Base-by-base conservation (phyloP, 257 asterid species). In the Petunia axillaris region DNA sequence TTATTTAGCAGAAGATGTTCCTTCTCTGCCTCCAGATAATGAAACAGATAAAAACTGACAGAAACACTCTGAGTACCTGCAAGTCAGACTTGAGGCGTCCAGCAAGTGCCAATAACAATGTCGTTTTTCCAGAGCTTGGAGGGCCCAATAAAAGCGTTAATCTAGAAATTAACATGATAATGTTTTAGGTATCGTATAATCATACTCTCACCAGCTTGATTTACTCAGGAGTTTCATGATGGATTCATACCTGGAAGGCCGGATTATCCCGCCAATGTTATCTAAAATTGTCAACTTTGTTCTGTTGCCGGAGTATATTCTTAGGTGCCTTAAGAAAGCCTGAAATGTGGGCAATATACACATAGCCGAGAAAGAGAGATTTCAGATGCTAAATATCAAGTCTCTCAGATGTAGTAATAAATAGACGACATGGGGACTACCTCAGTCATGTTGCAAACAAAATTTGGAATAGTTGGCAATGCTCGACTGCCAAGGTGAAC, bases 111-210 rank as follows among this genome's bases (percentile, higher is more conserved):
- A 92, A 81, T 52, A 95, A 90, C 86, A 95, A 79, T 39, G 98
- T 93, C 1, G 96, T 93, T 92, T 95, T 95, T 84, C 99, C 99
- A 79, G 99, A 95, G 92, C 99, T 90, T 64, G 99, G 99, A 52
- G 98, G 99, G 60, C 99, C 98, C 89, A 95, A 80, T 67, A 95
- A 83, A 77, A 95, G 90, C 60, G 99, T 95, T 84, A 92, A 92
- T 81, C 99, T 95, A 87, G 55, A 87, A 79, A 75, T 80, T 48
- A 82, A 68, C 71, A 83, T 71, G 79, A 86, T 63, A 35, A 37
- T 43, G 13, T 9, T 75, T 63, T 16, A 78, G 75, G 36, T 66
- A 25, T 25, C 25, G 25, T 25, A 25, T 25, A 14, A 65, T 85
- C 48, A 82, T 82, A 76, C 48, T 75, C 57, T 83, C 65, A 75